Evolutionary conservation across 192 early-diverging fungal genomes (phyloP).

Genomic region (Backusella westeae): DNA sequence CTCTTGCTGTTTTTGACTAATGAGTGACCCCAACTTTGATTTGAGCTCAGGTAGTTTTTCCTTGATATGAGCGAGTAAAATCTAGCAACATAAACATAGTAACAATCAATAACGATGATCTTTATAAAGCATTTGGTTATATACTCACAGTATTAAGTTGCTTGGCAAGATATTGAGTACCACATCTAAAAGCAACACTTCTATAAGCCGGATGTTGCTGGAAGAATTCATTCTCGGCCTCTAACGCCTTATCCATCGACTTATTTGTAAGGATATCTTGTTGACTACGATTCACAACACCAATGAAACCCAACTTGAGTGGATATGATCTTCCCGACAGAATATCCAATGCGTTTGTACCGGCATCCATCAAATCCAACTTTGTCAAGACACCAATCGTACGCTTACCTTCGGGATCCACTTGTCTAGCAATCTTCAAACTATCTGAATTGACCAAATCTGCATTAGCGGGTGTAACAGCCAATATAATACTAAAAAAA

Average conservation of each 20-base stretch:
- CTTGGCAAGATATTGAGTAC: conserved; percentile 67
- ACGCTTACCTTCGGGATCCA: conserved; percentile 73
- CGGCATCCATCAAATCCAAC: conserved; percentile 84
- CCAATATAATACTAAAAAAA: conserved; percentile 67
- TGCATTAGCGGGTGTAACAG: conserved; percentile 78
- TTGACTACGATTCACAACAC: conserved; percentile 81
- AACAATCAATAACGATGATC: not conserved
- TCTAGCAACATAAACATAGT: conserved; percentile 27
- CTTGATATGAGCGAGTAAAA: conserved; percentile 77
- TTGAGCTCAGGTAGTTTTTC: conserved; percentile 77
- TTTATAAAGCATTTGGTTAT: not conserved
- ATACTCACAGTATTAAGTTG: conserved; percentile 57
- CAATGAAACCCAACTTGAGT: conserved; percentile 78
- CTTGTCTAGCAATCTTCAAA: conserved; percentile 82
- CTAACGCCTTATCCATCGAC: conserved; percentile 69
- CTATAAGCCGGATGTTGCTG: conserved; percentile 69
- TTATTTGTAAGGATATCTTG: conserved; percentile 72
- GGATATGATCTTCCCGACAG: conserved; percentile 75
- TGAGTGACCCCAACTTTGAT: conserved; percentile 70
- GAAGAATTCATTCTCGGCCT: conserved; percentile 69
- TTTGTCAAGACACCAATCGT: conserved; percentile 83
- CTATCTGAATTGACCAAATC: conserved; percentile 85
- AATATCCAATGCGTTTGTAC: conserved; percentile 79
- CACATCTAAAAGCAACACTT: conserved; percentile 68
- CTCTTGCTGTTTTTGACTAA: conserved; percentile 77